A percentile compares a stretch with the other conserved stretches of the same genome.
phyloP scores from a whole-genome alignment of 202 grass and related monocot genomes.

The Digitaria exilis region DNA sequence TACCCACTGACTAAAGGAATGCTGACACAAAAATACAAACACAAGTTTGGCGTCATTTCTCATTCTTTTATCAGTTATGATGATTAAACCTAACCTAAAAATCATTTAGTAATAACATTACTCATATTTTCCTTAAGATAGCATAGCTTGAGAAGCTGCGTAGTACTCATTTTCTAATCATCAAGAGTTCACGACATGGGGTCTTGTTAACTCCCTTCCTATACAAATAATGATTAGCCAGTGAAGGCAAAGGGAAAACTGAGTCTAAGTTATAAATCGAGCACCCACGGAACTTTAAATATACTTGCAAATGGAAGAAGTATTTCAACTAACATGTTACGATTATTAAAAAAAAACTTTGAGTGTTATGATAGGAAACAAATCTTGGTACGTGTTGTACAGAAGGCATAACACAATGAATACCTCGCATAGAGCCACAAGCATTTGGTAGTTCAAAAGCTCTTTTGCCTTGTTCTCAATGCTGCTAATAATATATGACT shows the following conservation, averaged over 20 bases:
- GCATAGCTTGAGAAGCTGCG: background rate
- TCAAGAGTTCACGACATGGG: background rate
- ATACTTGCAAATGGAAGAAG: background rate
- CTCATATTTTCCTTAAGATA: slow-evolving; percentile 12
- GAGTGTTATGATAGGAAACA: background rate
- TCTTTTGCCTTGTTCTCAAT: slow-evolving; percentile 79
- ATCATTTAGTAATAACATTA: background rate
- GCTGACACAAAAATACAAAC: background rate
- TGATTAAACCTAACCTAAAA: background rate
- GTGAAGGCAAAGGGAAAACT: background rate
- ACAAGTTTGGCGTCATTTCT: background rate
- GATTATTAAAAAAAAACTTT: background rate
- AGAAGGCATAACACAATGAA: slow-evolving; percentile 24
- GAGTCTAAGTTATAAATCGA: background rate
- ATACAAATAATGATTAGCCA: background rate
- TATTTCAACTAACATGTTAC: background rate
- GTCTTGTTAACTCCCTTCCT: background rate
- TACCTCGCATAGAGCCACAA: slow-evolving; percentile 87
- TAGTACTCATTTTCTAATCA: slow-evolving; percentile 13
- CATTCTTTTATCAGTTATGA: background rate
- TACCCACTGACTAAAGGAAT: background rate
- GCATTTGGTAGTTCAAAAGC: slow-evolving; percentile 72
- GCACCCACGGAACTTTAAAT: background rate
- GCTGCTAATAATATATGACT: slow-evolving; percentile 61
- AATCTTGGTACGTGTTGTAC: background rate